Evolutionary conservation across 345 rosid genomes (phyloP).

Genomic region (Ailanthus altissimus): DNA sequence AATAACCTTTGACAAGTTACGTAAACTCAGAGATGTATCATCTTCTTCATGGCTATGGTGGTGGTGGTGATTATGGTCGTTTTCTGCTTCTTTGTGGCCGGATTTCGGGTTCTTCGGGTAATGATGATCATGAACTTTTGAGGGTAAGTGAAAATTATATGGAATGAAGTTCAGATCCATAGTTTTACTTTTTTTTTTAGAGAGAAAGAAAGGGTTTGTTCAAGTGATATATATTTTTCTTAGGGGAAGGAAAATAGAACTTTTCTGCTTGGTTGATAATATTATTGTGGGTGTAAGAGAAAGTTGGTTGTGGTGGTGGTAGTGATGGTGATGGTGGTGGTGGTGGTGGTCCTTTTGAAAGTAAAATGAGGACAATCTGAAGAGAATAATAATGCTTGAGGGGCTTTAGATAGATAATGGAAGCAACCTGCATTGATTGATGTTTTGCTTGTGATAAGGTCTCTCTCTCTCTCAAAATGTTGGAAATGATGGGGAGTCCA

Average conservation of each 20-base stretch:
- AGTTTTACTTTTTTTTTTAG: too few relatives aligned
- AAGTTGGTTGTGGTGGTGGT: background rate
- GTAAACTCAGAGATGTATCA: slow-evolving; percentile 47
- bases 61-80: background rate
- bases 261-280: background rate
- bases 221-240: too few relatives aligned
- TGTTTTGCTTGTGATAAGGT: background rate
- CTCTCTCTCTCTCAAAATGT: background rate
- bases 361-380: too few relatives aligned
- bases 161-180: slow-evolving; percentile 24
- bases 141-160: background rate
- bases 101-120: too few relatives aligned
- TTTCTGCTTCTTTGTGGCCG: too few relatives aligned
- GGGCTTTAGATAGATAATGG: background rate
- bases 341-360: background rate
- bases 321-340: too few relatives aligned
- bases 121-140: background rate
- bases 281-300: background rate
- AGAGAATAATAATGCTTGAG: background rate
- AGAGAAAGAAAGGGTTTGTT: background rate
- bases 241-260: too few relatives aligned
- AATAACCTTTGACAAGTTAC: slow-evolving; percentile 70
- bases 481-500: slow-evolving; percentile 9
- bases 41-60: slow-evolving; percentile 27
- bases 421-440: slow-evolving; percentile 26